Base-by-base conservation (phyloP, 2,329 filamentous ascomycete genomes). In the Exutisphaerella laricina region DNA sequence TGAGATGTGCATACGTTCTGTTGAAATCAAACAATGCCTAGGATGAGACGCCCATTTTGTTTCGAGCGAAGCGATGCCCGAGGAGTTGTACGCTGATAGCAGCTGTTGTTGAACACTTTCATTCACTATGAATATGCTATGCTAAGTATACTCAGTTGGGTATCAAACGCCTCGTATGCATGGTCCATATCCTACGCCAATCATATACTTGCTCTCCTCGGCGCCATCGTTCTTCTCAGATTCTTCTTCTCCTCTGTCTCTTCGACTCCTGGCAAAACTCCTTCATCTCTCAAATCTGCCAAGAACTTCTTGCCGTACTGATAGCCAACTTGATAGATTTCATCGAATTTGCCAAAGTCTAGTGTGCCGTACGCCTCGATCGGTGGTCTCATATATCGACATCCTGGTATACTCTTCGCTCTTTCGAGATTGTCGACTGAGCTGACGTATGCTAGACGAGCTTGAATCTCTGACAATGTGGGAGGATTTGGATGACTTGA, bases 271-370 rank as follows among this genome's bases (percentile, higher is more conserved):
- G 79, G 79, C 51, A 98, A 67, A 28, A 84, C 75, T 0, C 90
- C 90, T 57, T 94, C 76, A 28, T 85, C 85, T 60, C 81, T 82
- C 62, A 97, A 70, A 55, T 81, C 76, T 40, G 79, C 79, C 52
- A 98, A 66, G 62, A 84, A 96, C 41, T 87, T 79, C 63, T 84
- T 83, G 4, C 88, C 92, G 60, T 82, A 98, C 41, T 78, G 75
- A 66, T 95, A 94, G 1, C 92, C 94, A 8, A 96, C 76, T 54
- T 84, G 75, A 59, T 94, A 95, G 41, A 98, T 90, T 72, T 98
- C 94, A 58, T 97, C 90, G 65, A 98, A 98, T 65, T 94, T 96
- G 49, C 82, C 86, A 70, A 98, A 98, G 45, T 98, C 92, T 21
- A 98, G 71, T 1, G 92, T 98, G 4, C 89, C 92, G 57, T 95